Evolutionary conservation across 2,329 filamentous ascomycete species (phyloP), one percentile per base, ranked within the genome.

Genomic region (Diaporthe capsici): DNA sequence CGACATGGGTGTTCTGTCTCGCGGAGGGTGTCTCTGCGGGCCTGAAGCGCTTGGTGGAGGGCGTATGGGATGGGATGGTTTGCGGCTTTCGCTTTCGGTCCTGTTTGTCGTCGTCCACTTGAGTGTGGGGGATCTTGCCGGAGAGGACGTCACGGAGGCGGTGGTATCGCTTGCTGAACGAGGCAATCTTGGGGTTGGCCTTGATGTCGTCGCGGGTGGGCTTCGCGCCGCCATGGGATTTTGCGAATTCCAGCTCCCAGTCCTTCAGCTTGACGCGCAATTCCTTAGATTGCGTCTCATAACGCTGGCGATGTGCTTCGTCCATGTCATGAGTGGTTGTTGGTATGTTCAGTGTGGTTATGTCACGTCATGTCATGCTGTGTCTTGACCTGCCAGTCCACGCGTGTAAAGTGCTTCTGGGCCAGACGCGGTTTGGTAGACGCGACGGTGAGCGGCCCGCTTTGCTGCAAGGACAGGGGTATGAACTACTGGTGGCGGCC

Each of bases 81-180:
- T 85, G 83, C 15, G 85, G 78, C 60, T 84, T 86, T 72, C 87
- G 87, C 80, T 89, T 90, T 74, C 79, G 82, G 22, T 79, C 79
- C 20, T 75, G 63, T 4, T 84, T 79, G 74, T 85, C 79, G 77
- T 84, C 79, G 44, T 61, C 20, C 13, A 47, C 44, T 13, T 61
- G 53, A 0, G 65, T 6, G 7, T 55, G 84, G 12, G 83, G 82
- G 70, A 86, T 77, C 80, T 91, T 92, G 75, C 90, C 90, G 1
- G 88, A 83, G 75, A 92, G 84, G 61, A 91, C 87, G 79, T 91
- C 88, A 77, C 92, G 89, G 71, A 93, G 82, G 78, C 89, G 92
- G 82, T 92, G 92, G 84, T 95, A 96, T 77, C 94, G 89, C 82
- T 94, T 95, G 84, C 96, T 96, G 81, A 95, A 95, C 63, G 87